Base-by-base conservation (phyloP, 2,329 filamentous ascomycete species). In the Aureobasidium pullulans region DNA sequence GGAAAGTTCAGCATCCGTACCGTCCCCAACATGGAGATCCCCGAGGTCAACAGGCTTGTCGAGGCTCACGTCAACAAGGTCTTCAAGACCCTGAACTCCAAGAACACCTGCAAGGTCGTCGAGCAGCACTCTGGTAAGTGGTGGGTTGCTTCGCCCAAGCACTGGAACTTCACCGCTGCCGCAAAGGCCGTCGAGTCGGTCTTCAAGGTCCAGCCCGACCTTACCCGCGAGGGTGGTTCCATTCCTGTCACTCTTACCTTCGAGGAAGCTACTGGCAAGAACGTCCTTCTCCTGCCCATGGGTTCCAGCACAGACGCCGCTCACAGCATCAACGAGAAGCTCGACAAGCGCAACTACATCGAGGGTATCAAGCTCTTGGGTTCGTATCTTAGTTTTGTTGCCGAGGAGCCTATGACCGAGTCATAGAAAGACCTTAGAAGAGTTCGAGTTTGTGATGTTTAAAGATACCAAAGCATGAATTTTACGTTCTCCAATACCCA, bases 1-100 rank as follows among this genome's bases (percentile, higher is more conserved):
- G 94, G 94, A 76, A 99, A 99, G 79, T 99, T 99, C 81, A 96
- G 90, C 53, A 96, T 99, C 77, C 87, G 94, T 66, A 97, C 92
- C 37, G 94, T 99, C 23, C 94, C 94, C 57, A 85, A 99, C 78
- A 99, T 99, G 94, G 89, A 96, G 72, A 90, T 90, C 67, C 86
- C 90, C 60, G 84, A 87, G 70, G 95, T 96, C 69, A 95, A 96
- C 77, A 82, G 85, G 71, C 81, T 87, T 46, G 93, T 99, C 44
- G 88, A 85, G 78, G 86, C 89, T 73, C 88, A 92, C 73, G 82
- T 97, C 64, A 83, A 93, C 70, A 85, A 88, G 64, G 85, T 89
- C 66, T 96, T 96, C 73, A 86, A 88, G 67, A 90, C 91, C 76
- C 82, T 97, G 36, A 84, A 84, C 65, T 94, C 88, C 76, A 99